These are phyloP conservation scores for Chrysochromulina tobinii DNA, from an alignment of 78 protist species.

Conservation along the genomic window DNA sequence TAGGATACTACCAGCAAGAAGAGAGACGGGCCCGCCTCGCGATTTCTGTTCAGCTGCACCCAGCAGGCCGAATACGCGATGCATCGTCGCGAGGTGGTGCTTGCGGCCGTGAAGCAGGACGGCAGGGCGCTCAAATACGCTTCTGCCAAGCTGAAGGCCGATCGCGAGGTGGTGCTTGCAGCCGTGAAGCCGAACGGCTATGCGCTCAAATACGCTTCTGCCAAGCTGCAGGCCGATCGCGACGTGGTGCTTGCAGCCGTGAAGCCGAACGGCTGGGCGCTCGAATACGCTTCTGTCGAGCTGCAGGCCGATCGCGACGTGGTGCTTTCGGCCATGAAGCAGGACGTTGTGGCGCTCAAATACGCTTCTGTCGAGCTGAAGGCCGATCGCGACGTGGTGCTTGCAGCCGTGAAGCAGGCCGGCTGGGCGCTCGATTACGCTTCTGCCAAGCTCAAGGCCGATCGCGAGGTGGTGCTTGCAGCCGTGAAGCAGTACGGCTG, in stretches of 20 bases:
- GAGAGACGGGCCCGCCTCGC: too few species aligned
- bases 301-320: background rate
- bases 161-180: background rate
- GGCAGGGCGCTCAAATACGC: background rate
- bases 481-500: too few species aligned
- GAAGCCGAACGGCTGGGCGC: background rate
- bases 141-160: background rate
- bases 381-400: background rate
- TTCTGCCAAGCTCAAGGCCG: too few species aligned
- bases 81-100: background rate
- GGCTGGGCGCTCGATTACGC: background rate
- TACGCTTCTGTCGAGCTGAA: background rate
- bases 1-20: too few species aligned
- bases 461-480: too few species aligned
- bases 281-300: background rate
- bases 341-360: background rate
- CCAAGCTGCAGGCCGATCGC: background rate
- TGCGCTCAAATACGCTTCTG: background rate
- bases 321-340: background rate
- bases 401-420: background rate
- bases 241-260: background rate
- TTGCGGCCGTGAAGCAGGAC: background rate
- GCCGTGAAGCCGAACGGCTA: background rate
- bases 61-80: too few species aligned
- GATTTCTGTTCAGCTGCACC: too few species aligned